Evolutionary conservation across 495 filamentous ascomycete genomes (phyloP), one percentile per base, ranked within the genome.

Genomic region (Xylaria palmicola): DNA sequence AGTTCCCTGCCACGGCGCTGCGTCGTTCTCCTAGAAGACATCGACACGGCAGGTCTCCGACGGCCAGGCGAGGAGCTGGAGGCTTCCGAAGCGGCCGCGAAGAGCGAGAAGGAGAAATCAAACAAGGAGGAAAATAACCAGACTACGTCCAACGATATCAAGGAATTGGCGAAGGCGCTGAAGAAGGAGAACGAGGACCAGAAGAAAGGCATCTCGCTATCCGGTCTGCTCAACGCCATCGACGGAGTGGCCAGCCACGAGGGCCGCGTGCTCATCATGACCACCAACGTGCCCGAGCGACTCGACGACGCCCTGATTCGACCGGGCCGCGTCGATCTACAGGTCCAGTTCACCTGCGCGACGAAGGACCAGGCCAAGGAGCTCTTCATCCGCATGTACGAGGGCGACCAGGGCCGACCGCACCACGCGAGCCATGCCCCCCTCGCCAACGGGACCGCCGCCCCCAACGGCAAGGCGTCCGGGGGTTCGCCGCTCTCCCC

Each of bases 211-310:
- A 85, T 92, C 43, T 86, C 89, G 0, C 78, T 93, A 7, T 92
- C 90, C 0, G 90, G 88, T 0, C 78, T 95, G 0, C 78, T 95
- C n/a, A 94, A 95, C 71, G 85, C 83, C 45, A 89, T 95, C 60
- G 91, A 95, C 65, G 90, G 91, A 27, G 90, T 93, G 0, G 88
- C 88, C 6, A 88, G 87, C 1, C 88, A 92, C 56, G 90, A 93
- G 74, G 91, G 90, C 26, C 83, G 89, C 27, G 82, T 93, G 8
- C 80, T 94, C 7, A 85, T 94, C 74, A 91, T 94, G 86, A 94
- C 91, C 0, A 93, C 89, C 22, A 95, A 95, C 71, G 81, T 86
- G 56, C 87, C 86, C 1, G 88, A 93, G 62, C 78, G 81, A 17
- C 79, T 95, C 2, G 90, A 94, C 69, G 76, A 83, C 3, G 91